Conservation (phyloP, 2,329 filamentous ascomycete genomes). For the Herpotrichia juniperi region DNA sequence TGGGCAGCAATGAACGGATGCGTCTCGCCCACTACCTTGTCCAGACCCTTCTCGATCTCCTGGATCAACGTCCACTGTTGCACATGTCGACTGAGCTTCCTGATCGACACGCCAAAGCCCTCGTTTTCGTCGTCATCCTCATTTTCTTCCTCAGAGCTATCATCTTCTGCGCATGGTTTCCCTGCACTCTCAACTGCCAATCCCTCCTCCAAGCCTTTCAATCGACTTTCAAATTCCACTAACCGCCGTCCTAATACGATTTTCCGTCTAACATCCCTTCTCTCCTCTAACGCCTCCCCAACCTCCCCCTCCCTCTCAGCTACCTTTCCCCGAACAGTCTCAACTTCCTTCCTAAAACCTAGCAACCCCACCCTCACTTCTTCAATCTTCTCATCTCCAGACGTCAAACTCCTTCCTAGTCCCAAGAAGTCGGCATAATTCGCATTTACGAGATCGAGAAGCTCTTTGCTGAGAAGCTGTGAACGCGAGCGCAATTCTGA, state of each 20-base stretch:
- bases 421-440: slow-evolving; percentile 93
- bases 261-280: slow-evolving; percentile 69
- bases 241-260: slow-evolving; percentile 68
- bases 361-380: slow-evolving; percentile 86
- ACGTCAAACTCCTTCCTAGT: slow-evolving; percentile 78
- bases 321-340: slow-evolving; percentile 73
- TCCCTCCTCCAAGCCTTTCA: slow-evolving; percentile 67
- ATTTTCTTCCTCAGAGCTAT: slow-evolving; percentile 35
- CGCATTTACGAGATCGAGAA: slow-evolving; percentile 91
- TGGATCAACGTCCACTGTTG: slow-evolving; percentile 64
- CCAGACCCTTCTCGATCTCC: slow-evolving; percentile 57
- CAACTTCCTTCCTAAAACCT: slow-evolving; percentile 82
- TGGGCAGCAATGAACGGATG: slow-evolving; percentile 70
- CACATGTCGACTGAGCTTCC: slow-evolving; percentile 60
- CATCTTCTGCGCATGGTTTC: slow-evolving; percentile 23
- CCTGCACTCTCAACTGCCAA: slow-evolving; percentile 58
- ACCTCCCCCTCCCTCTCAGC: slow-evolving; percentile 68
- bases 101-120: slow-evolving; percentile 38
- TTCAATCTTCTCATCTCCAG: slow-evolving; percentile 90
- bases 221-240: slow-evolving; percentile 69
- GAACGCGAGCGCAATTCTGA: slow-evolving; percentile 82
- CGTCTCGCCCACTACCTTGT: too few species aligned
- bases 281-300: slow-evolving; percentile 66
- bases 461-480: slow-evolving; percentile 79
- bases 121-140: slow-evolving; percentile 35